These are phyloP conservation scores for Penicillium frequentans DNA, from an alignment of 2,329 filamentous ascomycete species.

Conservation along the genomic window DNA sequence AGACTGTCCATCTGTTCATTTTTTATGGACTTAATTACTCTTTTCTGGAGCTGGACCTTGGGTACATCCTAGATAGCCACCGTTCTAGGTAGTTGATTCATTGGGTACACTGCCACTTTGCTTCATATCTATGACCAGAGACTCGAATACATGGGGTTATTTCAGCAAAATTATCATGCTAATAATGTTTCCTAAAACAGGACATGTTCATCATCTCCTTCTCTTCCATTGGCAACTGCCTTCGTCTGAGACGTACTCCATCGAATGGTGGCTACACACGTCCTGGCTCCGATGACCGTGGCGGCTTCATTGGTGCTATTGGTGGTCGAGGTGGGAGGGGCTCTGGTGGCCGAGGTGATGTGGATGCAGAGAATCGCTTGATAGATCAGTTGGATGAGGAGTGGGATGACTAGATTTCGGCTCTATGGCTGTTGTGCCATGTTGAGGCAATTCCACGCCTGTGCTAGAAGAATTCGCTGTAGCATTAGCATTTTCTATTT, in stretches of 20 bases:
- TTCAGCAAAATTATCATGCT: conserved; percentile 7
- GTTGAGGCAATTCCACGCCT: neutral
- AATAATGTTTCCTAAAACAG: conserved; percentile 29
- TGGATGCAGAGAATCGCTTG: conserved; percentile 86
- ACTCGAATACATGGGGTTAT: conserved; percentile 1
- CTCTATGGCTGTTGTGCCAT: neutral
- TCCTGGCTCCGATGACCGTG: conserved; percentile 25
- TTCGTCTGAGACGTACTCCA: conserved; percentile 37
- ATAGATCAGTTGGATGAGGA: conserved; percentile 97
- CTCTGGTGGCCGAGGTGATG: conserved; percentile 28
- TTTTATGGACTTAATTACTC: neutral
- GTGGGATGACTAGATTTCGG: conserved; percentile 71
- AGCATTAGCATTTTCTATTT: neutral
- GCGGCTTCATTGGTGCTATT: conserved; percentile 37
- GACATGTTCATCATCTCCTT: conserved; percentile 50
- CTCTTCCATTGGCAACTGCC: conserved; percentile 43
- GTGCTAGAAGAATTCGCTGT: neutral
- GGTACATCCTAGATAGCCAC: conserved; percentile 4
- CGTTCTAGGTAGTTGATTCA: conserved; percentile 2
- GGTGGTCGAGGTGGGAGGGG: conserved; percentile 26
- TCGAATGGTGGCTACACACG: conserved; percentile 34
- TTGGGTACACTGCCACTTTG: neutral
- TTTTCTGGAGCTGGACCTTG: neutral
- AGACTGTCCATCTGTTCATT: neutral
- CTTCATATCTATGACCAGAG: neutral